These are phyloP conservation scores for Phoma herbarum DNA, from an alignment of 2,329 filamentous ascomycete genomes.

Conservation along the genomic window DNA sequence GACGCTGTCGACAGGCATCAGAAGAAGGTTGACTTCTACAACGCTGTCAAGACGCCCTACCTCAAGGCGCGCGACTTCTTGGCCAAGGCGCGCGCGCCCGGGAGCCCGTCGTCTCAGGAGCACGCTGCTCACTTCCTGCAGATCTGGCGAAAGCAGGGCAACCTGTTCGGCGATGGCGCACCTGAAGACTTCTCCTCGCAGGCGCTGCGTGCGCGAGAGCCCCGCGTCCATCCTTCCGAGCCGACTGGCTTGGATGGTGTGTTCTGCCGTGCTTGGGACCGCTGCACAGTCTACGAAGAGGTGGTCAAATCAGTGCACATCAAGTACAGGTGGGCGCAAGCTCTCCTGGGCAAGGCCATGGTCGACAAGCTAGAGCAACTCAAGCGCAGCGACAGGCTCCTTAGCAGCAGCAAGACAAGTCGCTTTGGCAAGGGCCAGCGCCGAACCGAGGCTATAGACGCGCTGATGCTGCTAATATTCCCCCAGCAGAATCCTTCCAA, in stretches of 20 bases:
- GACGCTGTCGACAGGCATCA: not conserved
- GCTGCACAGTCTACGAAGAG: not conserved
- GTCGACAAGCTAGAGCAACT: not conserved
- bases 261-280: not conserved
- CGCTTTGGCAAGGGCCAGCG: not conserved
- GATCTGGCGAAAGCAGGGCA: not conserved
- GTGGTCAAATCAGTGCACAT: not conserved
- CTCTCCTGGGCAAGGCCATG: not conserved
- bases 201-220: no score
- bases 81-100: not conserved
- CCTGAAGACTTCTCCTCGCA: no score
- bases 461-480: no score
- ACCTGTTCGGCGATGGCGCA: not conserved
- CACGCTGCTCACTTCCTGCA: not conserved
- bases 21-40: not conserved
- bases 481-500: no score
- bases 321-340: not conserved
- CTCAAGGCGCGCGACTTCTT: not conserved
- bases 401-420: not conserved
- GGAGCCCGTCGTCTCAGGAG: not conserved
- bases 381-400: not conserved
- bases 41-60: not conserved
- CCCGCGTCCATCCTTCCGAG: not conserved
- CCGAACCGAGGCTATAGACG: not conserved
- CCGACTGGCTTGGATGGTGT: no score